These are phyloP conservation scores for Puccinia coronata DNA, from an alignment of 1,284 basidiomycete genomes.

Conservation along the genomic window DNA sequence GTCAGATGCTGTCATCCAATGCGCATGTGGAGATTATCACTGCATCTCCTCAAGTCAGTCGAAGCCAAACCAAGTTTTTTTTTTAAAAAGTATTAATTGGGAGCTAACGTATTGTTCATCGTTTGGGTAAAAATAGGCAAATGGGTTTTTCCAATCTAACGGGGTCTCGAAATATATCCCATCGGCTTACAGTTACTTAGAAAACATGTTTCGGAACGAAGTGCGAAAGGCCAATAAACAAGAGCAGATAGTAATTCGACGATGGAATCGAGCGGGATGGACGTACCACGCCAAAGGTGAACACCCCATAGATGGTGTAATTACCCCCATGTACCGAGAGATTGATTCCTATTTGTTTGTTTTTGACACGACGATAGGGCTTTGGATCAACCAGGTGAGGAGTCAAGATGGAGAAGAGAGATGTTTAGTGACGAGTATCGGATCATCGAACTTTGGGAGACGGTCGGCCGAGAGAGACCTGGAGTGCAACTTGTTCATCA, in stretches of 20 bases:
- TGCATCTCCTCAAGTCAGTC: constrained; percentile 78
- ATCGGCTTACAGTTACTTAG: constrained; percentile 87
- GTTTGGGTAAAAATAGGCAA: constrained; percentile 67
- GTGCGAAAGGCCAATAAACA: constrained; percentile 62
- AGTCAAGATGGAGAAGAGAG: not conserved
- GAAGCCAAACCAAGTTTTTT: not conserved
- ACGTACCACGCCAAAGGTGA: constrained; percentile 97
- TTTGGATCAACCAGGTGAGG: constrained; percentile 49
- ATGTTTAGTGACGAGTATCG: constrained; percentile 75
- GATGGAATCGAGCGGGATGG: constrained; percentile 91
- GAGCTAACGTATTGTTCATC: too few species aligned
- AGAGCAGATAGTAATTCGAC: constrained; percentile 69
- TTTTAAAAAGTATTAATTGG: too few species aligned
- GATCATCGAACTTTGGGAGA: constrained; percentile 92
- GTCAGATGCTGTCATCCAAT: constrained; percentile 67
- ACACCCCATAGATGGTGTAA: too few species aligned
- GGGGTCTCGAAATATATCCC: constrained; percentile 91
- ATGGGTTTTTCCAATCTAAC: constrained; percentile 87
- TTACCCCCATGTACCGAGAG: not conserved
- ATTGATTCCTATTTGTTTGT: constrained; percentile 65
- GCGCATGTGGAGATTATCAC: constrained; percentile 75
- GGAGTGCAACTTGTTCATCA: constrained; percentile 84
- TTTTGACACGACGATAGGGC: constrained; percentile 55
- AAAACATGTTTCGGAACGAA: constrained; percentile 67
- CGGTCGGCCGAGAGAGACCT: constrained; percentile 88